A percentile compares a stretch with the other conserved stretches of the same genome.
Evolutionary conservation across 331 rosid genomes (phyloP).

Genomic region (Arachis monticola): DNA sequence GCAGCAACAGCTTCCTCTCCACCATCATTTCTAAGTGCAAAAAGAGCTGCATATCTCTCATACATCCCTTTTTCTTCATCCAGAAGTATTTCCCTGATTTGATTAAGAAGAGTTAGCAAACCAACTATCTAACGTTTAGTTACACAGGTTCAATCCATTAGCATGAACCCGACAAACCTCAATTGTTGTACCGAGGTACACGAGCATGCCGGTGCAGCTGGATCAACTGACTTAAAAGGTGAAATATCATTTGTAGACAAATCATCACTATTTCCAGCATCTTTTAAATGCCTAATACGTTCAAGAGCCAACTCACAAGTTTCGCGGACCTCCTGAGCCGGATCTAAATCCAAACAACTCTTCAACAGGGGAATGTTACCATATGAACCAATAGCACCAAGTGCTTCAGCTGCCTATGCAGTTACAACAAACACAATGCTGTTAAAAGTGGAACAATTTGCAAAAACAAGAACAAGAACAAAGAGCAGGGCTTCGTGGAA

Average conservation of each 20-base stretch:
- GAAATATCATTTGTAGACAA: slow-evolving; percentile 49
- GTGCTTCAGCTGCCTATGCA: slow-evolving; percentile 93
- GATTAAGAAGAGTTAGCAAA: slow-evolving; percentile 40
- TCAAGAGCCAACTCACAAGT: slow-evolving; percentile 93
- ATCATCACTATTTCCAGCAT: slow-evolving; percentile 33
- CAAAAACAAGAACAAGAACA: not conserved
- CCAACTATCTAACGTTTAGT: slow-evolving; percentile 4
- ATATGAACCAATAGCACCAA: slow-evolving; percentile 90
- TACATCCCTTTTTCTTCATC: slow-evolving; percentile 86
- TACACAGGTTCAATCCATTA: slow-evolving; percentile 7
- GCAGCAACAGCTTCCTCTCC: slow-evolving; percentile 80
- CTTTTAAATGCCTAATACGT: slow-evolving; percentile 70
- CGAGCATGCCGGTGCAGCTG: slow-evolving; percentile 79
- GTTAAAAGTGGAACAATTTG: not conserved
- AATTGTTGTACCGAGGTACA: slow-evolving; percentile 68
- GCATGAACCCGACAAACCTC: slow-evolving; percentile 55
- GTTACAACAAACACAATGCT: slow-evolving; percentile 34
- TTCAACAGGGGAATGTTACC: slow-evolving; percentile 63
- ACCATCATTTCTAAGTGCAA: slow-evolving; percentile 85
- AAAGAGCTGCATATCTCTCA: slow-evolving; percentile 86
- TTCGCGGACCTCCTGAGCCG: slow-evolving; percentile 95
- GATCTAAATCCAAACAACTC: slow-evolving; percentile 72
- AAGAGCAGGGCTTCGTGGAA: not conserved
- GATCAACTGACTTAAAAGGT: slow-evolving; percentile 94
- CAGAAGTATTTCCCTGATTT: slow-evolving; percentile 73